Percentiles rank a stretch among this genome's conserved stretches.
Evolutionary conservation across 495 filamentous ascomycete genomes (phyloP).

Genomic region (Geoglossum glabrum): DNA sequence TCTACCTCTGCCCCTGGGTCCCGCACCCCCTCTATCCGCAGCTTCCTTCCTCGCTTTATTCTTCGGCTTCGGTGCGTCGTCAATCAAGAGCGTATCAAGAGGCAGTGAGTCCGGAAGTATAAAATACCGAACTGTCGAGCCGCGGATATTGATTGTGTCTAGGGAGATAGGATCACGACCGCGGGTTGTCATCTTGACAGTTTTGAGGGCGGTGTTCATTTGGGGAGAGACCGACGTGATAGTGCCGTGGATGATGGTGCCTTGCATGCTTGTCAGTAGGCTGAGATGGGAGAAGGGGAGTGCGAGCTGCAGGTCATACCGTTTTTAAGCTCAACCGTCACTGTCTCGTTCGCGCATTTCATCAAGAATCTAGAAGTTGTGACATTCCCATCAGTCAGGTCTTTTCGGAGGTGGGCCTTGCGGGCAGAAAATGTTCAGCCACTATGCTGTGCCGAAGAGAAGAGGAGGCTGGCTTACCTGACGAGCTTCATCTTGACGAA

Average conservation of each 20-base stretch:
- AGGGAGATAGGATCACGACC: conserved; percentile 69
- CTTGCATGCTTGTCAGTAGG: conserved; percentile 22
- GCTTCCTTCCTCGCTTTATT: conserved; percentile 94
- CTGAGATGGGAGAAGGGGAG: background rate
- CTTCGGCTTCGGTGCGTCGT: conserved; percentile 94
- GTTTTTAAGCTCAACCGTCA: conserved; percentile 95
- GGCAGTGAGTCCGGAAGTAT: conserved; percentile 89
- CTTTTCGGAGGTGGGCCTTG: background rate
- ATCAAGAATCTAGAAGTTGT: conserved; percentile 60
- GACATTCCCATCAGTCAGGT: background rate
- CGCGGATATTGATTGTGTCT: conserved; percentile 92
- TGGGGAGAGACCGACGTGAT: conserved; percentile 86
- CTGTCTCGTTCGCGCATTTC: conserved; percentile 96
- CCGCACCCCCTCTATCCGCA: conserved; percentile 39
- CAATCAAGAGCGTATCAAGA: conserved; percentile 81
- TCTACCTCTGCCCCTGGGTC: conserved; percentile 32
- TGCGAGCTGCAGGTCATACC: conserved; percentile 27
- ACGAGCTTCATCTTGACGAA: conserved; percentile 7
- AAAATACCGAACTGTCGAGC: conserved; percentile 79
- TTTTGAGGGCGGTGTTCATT: conserved; percentile 89
- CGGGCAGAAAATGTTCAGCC: background rate
- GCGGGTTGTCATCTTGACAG: conserved; percentile 84
- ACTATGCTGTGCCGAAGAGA: background rate
- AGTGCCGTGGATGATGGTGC: conserved; percentile 87
- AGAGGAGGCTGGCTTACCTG: conserved; percentile 5